Conservation (phyloP, 2,329 filamentous ascomycete genomes). For the Aspergillus uvarum region DNA sequence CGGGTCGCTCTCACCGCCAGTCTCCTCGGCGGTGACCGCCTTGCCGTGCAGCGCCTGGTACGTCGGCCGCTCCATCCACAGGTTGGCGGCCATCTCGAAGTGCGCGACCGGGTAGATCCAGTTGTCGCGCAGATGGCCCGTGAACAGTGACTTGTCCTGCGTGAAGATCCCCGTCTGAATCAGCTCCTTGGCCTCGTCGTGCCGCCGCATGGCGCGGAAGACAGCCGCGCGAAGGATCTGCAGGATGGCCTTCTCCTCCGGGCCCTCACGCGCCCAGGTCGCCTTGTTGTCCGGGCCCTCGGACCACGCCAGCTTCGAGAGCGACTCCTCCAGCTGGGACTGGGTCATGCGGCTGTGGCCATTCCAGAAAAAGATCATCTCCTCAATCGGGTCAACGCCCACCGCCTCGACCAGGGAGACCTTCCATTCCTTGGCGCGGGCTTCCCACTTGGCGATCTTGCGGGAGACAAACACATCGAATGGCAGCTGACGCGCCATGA, state of each 20-base stretch:
- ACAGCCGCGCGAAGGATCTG: slow-evolving; percentile 67
- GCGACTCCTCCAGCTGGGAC: slow-evolving; percentile 62
- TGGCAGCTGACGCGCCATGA: slow-evolving; percentile 85
- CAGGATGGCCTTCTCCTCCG: slow-evolving; percentile 64
- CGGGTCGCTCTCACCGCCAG: slow-evolving; percentile 5
- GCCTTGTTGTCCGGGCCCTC: slow-evolving; percentile 57
- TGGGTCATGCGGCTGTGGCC: slow-evolving; percentile 77
- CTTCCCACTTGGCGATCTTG: slow-evolving; percentile 87
- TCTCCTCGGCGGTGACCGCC: background rate
- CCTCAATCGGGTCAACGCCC: slow-evolving; percentile 75
- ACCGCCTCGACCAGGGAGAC: slow-evolving; percentile 75
- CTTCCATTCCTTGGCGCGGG: slow-evolving; percentile 65
- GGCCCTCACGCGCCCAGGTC: slow-evolving; percentile 52
- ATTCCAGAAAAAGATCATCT: slow-evolving; percentile 95
- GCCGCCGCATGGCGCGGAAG: slow-evolving; percentile 61
- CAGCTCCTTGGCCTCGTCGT: slow-evolving; percentile 64
- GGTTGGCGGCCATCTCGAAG: slow-evolving; percentile 81
- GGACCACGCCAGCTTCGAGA: slow-evolving; percentile 66
- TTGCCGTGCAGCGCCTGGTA: slow-evolving; percentile 37
- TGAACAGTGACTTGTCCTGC: slow-evolving; percentile 56
- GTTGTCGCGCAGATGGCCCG: slow-evolving; percentile 50
- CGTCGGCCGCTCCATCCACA: slow-evolving; percentile 66
- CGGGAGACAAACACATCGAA: slow-evolving; percentile 83
- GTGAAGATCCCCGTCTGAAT: slow-evolving; percentile 63
- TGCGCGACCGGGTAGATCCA: slow-evolving; percentile 73